Base-by-base conservation (phyloP, 305 asterid species). In the Striga hermonthica region DNA sequence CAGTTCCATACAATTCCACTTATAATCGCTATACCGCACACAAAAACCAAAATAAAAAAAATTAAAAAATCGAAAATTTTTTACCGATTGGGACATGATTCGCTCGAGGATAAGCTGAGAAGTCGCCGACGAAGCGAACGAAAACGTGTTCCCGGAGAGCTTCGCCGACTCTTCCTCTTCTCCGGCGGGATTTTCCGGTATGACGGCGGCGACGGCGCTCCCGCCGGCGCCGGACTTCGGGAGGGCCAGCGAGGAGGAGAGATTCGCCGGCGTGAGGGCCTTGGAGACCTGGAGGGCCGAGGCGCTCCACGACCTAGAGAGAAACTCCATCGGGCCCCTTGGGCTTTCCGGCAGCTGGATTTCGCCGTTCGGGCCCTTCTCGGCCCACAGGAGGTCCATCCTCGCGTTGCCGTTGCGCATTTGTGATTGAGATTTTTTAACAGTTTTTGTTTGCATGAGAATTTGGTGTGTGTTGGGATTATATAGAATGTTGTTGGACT, bases 51-150 rank as follows among this genome's bases (percentile, higher is more conserved):
- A 5, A 35, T 40, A 39, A 47, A 14, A 37, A 43, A 41, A 34
- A 15, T 7, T 7, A 16, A 41, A 6, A 50, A 13, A 13, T 53
- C 6, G 11, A 4, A 14, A 49, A 60, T 67, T 22, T 22, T 96
- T 69, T 35, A 90, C 99, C 0, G 99, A 88, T 67, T 91, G 99
- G 62, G 98, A 86, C 98, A 94, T 94, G 45, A 94, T 94, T 15
- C 99, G 95, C 72, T 94, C 99, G 14, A 94, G 95, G 38, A 90
- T 89, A 3, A 94, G 98, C 76, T 94, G 98, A 22, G 96, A 94
- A 65, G 99, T 94, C 0, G 98, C 93, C 1, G 98, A 84, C 36
- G 99, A 94, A 73, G 99, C 99, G 31, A 94, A 94, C 1, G 97
- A 85, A 75, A 90, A 91, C 0, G 98, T 82, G 64, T 85, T 88